These are phyloP conservation scores for Botryotinia narcissicola DNA, from an alignment of 2,329 filamentous ascomycete species.

Conservation along the genomic window DNA sequence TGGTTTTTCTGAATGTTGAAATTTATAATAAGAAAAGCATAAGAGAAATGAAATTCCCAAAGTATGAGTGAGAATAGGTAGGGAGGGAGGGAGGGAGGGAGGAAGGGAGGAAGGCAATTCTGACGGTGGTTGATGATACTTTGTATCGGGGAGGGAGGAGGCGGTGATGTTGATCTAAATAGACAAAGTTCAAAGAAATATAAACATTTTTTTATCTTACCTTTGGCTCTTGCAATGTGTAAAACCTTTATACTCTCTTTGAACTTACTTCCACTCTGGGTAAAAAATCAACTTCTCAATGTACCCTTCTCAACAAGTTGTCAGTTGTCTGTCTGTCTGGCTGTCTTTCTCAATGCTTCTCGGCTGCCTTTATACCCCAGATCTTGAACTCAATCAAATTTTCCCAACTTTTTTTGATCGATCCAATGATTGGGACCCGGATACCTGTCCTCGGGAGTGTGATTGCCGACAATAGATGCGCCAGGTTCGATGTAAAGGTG, in stretches of 20 bases:
- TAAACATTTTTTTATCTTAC: conserved; percentile 6
- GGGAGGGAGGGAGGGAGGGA: background rate
- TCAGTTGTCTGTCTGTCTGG: background rate
- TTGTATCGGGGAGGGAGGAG: background rate
- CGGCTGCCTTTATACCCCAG: background rate
- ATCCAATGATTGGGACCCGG: background rate
- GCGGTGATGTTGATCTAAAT: background rate
- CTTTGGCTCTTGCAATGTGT: background rate
- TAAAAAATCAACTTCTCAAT: background rate
- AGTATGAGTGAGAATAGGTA: background rate
- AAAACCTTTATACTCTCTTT: conserved; percentile 7
- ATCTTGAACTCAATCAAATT: background rate
- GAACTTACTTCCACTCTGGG: background rate
- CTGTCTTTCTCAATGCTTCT: conserved; percentile 4
- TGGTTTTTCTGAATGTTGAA: background rate
- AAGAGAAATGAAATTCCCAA: background rate
- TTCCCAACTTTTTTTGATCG: background rate
- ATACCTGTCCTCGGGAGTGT: conserved; percentile 7
- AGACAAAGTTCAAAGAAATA: conserved; percentile 1
- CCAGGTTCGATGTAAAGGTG: background rate
- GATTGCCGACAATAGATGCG: conserved; percentile 4
- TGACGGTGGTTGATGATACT: background rate
- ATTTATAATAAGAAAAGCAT: background rate
- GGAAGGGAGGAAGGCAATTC: background rate
- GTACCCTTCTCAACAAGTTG: background rate